Evolutionary conservation across 176 grass and related monocot genomes (phyloP).

Genomic region (Thinopyrum elongatum): DNA sequence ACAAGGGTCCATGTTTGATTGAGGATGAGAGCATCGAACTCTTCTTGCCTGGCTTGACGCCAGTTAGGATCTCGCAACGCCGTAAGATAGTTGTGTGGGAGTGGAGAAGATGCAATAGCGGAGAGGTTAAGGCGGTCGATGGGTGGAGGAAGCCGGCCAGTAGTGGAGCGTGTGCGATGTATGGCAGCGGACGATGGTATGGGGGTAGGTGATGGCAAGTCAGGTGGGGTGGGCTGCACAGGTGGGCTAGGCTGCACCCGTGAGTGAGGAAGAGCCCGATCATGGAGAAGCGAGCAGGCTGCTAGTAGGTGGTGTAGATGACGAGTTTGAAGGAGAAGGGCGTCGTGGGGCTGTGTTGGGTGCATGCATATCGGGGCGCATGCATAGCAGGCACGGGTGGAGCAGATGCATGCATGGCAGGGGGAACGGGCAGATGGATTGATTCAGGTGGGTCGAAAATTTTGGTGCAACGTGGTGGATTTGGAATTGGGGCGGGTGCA

Average conservation of each 20-base stretch:
- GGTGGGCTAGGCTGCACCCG: not conserved
- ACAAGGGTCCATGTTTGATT: not conserved
- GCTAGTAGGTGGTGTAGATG: too few relatives aligned
- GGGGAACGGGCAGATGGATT: not conserved
- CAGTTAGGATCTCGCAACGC: too few relatives aligned
- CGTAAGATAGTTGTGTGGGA: not conserved
- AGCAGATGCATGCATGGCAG: too few relatives aligned
- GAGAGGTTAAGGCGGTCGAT: not conserved
- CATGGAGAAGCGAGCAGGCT: too few relatives aligned
- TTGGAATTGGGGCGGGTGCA: not conserved
- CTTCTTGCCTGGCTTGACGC: too few relatives aligned
- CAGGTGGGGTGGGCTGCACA: not conserved
- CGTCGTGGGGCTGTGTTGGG: not conserved
- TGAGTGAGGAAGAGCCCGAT: not conserved
- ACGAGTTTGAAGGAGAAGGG: not conserved
- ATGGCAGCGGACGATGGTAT: too few relatives aligned
- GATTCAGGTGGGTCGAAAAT: not conserved
- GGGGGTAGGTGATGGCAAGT: not conserved
- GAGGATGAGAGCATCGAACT: not conserved
- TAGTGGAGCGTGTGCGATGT: not conserved
- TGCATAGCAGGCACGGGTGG: too few relatives aligned
- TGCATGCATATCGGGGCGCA: not conserved
- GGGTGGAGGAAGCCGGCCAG: not conserved
- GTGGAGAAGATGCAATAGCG: not conserved
- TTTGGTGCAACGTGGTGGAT: not conserved